Base-by-base conservation (phyloP, 2,329 filamentous ascomycete genomes). In the Penicillium occitanis region DNA sequence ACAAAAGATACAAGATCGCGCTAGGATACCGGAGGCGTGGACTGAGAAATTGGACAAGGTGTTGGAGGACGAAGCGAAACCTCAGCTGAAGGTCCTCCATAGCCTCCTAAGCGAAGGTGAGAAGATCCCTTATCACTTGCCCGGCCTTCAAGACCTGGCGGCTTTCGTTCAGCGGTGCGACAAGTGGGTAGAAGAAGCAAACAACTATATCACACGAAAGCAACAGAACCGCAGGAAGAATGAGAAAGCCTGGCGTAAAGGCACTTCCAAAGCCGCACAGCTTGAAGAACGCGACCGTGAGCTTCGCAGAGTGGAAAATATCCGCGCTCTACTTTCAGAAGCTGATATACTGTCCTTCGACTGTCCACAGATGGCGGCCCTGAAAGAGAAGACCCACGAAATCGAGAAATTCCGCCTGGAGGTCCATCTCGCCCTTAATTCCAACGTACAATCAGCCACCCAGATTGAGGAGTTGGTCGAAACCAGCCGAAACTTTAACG, bases 131-230 rank as follows among this genome's bases (percentile, higher is more conserved):
- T 96, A 91, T 83, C 90, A 92, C 66, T 86, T 99, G 68, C 88
- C 89, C 70, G 93, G 92, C 69, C 85, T 99, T 69, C 86, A 90
- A 72, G 87, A 91, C 72, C 85, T 99, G 71, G 91, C 89, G 79
- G 87, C 90, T 70, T 99, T 96, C 81, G 95, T 99, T 77, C 93
- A 97, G 72, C 90, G 92, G 73, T 98, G 95, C 82, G 96, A 97
- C 78, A 93, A 96, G 76, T 97, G 96, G 91, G 92, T 97, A 69
- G 95, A 98, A 73, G 94, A 98, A 80, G 95, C 95, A 70, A 95
- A 92, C 73, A 93, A 91, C 75, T 99, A 96, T 82, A 97, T 93
- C 74, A 93, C 95, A 67, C 91, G 95, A 72, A 99, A 99, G 82
- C 94, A 97, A 81, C 94, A 97, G 79, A 96, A 96, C 75, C 91